These are phyloP conservation scores for Geranium incanum DNA, from an alignment of 441 rosid genomes.

Conservation along the genomic window DNA sequence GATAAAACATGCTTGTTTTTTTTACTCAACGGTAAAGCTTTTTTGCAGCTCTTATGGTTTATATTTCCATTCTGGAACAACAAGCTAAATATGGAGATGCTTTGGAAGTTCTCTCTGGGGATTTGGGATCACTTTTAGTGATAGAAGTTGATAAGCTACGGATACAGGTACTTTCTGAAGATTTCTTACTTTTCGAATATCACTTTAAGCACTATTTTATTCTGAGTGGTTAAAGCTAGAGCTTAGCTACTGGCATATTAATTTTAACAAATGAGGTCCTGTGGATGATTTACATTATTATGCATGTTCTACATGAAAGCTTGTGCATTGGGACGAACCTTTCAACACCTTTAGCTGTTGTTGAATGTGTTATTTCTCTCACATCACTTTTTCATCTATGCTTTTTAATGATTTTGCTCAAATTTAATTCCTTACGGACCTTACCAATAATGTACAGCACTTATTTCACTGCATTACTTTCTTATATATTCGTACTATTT, in stretches of 20 bases:
- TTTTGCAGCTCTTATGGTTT: constrained; percentile 78
- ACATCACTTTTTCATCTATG: not conserved
- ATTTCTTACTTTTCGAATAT: constrained; percentile 2
- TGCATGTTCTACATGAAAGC: constrained; percentile 6
- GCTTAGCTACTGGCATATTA: not conserved
- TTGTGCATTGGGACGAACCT: constrained; percentile 7
- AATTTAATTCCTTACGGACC: constrained; percentile 3
- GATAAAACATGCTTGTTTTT: constrained; percentile 5
- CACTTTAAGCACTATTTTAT: not conserved
- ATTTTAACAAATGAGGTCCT: not conserved
- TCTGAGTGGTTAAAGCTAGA: not conserved
- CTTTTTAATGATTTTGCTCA: not conserved
- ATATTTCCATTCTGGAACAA: constrained; percentile 86
- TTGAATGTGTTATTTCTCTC: not conserved
- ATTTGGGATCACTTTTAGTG: constrained; percentile 78
- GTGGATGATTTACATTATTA: not conserved
- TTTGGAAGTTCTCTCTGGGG: constrained; percentile 73
- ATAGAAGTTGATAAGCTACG: constrained; percentile 89
- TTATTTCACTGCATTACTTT: constrained; percentile 16
- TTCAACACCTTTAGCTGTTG: constrained; percentile 1
- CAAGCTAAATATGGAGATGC: constrained; percentile 78
- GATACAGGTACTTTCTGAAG: constrained; percentile 64
- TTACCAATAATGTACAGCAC: not conserved
- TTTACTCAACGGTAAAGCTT: constrained; percentile 12
- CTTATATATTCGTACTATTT: constrained; percentile 42